Evolutionary conservation across 2,329 filamentous ascomycete genomes (phyloP).

Genomic region (Colletotrichum somersetense): DNA sequence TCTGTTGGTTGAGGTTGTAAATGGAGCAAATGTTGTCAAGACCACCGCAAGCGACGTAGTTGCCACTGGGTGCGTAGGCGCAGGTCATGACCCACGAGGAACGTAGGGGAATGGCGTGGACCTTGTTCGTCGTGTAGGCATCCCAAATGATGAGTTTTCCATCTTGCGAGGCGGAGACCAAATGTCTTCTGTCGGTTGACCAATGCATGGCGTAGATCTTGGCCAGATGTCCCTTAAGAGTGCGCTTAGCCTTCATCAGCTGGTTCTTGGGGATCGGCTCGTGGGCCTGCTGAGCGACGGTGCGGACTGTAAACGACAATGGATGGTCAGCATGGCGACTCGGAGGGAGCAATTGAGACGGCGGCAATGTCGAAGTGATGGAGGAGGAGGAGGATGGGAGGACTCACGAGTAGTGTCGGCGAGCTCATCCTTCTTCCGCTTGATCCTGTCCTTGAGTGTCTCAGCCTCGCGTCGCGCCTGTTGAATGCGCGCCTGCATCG

Average conservation of each 20-base stretch:
- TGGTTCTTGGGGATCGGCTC: constrained; percentile 90
- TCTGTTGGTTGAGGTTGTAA: constrained; percentile 94
- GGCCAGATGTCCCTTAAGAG: constrained; percentile 95
- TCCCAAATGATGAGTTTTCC: constrained; percentile 99
- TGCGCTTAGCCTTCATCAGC: constrained; percentile 97
- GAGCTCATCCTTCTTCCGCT: constrained; percentile 99
- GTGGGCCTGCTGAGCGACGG: constrained; percentile 92
- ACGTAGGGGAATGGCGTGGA: constrained; percentile 95
- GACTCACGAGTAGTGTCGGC: constrained; percentile 96
- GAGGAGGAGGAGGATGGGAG: constrained; percentile 33
- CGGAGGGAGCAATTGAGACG: constrained; percentile 24
- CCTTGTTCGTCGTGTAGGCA: constrained; percentile 99
- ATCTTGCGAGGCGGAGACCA: constrained; percentile 98
- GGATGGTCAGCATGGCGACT: constrained; percentile 43
- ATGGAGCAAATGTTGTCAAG: constrained; percentile 99
- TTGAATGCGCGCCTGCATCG: constrained; percentile 94
- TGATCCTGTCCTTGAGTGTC: constrained; percentile 97
- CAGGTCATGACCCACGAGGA: constrained; percentile 99
- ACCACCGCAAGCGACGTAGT: constrained; percentile 98
- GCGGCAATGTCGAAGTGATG: constrained; percentile 32
- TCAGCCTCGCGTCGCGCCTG: constrained; percentile 97
- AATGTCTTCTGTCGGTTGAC: constrained; percentile 97
- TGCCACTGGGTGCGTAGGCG: constrained; percentile 97
- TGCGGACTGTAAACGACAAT: constrained; percentile 74
- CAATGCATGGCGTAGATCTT: constrained; percentile 99